Conservation (phyloP, 495 filamentous ascomycete genomes). For the Penicillium soppii region DNA sequence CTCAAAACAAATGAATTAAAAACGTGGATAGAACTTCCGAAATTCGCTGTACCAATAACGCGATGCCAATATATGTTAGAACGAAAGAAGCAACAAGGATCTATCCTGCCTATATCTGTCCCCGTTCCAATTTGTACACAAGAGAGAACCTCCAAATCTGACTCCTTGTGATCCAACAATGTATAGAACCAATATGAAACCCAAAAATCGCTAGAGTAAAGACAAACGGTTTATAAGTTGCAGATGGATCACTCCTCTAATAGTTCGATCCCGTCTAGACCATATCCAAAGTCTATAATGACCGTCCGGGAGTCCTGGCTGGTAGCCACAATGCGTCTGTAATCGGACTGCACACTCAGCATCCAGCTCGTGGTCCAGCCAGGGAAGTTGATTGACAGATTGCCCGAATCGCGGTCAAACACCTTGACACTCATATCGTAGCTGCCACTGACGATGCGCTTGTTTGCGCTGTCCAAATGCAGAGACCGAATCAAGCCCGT, state of each 20-base stretch:
- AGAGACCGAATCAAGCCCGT: slow-evolving; percentile 78
- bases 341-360: slow-evolving; percentile 90
- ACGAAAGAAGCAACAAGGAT: not conserved
- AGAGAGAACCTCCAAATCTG: slow-evolving; percentile 1
- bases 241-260: slow-evolving; percentile 39
- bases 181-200: slow-evolving; percentile 10
- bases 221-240: slow-evolving; percentile 14
- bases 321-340: slow-evolving; percentile 86
- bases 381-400: slow-evolving; percentile 71
- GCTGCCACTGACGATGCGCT: slow-evolving; percentile 82
- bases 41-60: too few relatives aligned
- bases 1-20: too few relatives aligned
- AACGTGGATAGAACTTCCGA: too few relatives aligned
- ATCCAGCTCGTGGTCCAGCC: slow-evolving; percentile 97
- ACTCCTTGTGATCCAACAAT: slow-evolving; percentile 19
- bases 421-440: slow-evolving; percentile 96
- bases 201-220: slow-evolving; percentile 15
- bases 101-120: slow-evolving; percentile 7
- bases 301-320: slow-evolving; percentile 89
- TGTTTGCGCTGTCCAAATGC: slow-evolving; percentile 80
- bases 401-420: slow-evolving; percentile 75
- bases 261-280: slow-evolving; percentile 47
- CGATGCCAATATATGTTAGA: not conserved
- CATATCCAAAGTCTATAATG: slow-evolving; percentile 75
- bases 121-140: slow-evolving; percentile 3